phyloP scores from a whole-genome alignment of 2,329 filamentous ascomycete species.

The Xylariales sp. region DNA sequence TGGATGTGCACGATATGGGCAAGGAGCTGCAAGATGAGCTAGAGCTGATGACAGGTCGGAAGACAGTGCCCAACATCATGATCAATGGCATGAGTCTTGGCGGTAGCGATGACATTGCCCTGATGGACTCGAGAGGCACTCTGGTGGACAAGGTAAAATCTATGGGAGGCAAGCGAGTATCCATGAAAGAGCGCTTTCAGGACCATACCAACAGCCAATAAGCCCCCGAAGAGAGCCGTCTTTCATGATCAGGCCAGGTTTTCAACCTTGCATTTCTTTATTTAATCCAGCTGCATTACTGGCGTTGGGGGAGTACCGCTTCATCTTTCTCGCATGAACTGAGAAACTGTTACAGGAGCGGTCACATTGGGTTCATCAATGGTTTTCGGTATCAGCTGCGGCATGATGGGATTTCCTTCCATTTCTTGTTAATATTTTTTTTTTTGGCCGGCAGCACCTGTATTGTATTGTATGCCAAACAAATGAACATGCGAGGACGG shows the following conservation, averaged over 20 bases:
- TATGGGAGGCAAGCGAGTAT: constrained; percentile 65
- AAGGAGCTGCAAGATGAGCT: constrained; percentile 67
- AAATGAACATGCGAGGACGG: too few relatives aligned
- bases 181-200: constrained; percentile 42
- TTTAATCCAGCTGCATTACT: too few relatives aligned
- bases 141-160: constrained; percentile 68
- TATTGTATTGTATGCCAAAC: too few relatives aligned
- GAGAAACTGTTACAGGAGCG: too few relatives aligned
- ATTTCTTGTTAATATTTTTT: too few relatives aligned
- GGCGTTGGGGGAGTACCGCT: too few relatives aligned
- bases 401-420: too few relatives aligned
- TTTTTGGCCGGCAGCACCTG: too few relatives aligned
- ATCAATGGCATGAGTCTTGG: constrained; percentile 86
- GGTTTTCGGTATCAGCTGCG: too few relatives aligned
- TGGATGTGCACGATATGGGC: constrained; percentile 78
- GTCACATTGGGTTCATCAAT: too few relatives aligned
- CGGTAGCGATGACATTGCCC: constrained; percentile 80
- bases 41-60: constrained; percentile 68
- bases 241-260: neutral
- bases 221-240: neutral
- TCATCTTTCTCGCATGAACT: too few relatives aligned
- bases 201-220: constrained; percentile 5
- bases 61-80: constrained; percentile 88
- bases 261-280: too few relatives aligned
- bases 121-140: constrained; percentile 61